Evolutionary conservation across 2,329 filamentous ascomycete genomes (phyloP).

Genomic region (Ambrosiella xylebori): DNA sequence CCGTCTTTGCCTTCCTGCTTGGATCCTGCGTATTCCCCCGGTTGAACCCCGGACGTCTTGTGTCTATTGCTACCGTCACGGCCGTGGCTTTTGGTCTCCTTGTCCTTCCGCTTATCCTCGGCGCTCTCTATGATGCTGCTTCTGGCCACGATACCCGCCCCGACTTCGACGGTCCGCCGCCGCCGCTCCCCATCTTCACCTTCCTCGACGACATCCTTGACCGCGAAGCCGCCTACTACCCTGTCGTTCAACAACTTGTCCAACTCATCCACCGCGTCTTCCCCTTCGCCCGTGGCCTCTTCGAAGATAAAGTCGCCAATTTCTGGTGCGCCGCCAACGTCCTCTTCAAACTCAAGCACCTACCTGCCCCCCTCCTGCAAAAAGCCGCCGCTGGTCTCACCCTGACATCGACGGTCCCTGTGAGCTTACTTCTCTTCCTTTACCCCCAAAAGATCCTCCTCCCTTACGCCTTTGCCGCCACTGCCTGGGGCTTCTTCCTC

Average conservation of each 20-base stretch:
- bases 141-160: conserved; percentile 31
- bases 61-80: conserved; percentile 61
- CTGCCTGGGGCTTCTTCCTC: conserved; percentile 92
- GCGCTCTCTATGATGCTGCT: conserved; percentile 50
- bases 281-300: conserved; percentile 85
- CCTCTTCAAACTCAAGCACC: conserved; percentile 67
- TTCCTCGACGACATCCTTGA: conserved; percentile 42
- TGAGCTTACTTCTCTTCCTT: conserved; percentile 63
- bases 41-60: conserved; percentile 48
- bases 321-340: conserved; percentile 92
- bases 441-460: conserved; percentile 61
- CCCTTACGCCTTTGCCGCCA: conserved; percentile 63
- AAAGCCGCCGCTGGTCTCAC: conserved; percentile 59
- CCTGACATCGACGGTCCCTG: conserved; percentile 55
- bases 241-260: conserved; percentile 56
- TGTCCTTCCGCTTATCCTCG: conserved; percentile 56
- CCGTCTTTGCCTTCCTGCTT: conserved; percentile 79
- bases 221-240: conserved; percentile 52
- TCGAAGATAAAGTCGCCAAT: conserved; percentile 98
- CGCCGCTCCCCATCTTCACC: conserved; percentile 39
- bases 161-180: conserved; percentile 9
- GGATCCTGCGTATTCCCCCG: conserved; percentile 69
- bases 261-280: conserved; percentile 89
- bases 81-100: conserved; percentile 55
- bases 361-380: conserved; percentile 55